A percentile compares a stretch with the other conserved stretches of the same genome.
Conservation (phyloP, 176 grass and related monocot species). For the Dactylis glomerata region DNA sequence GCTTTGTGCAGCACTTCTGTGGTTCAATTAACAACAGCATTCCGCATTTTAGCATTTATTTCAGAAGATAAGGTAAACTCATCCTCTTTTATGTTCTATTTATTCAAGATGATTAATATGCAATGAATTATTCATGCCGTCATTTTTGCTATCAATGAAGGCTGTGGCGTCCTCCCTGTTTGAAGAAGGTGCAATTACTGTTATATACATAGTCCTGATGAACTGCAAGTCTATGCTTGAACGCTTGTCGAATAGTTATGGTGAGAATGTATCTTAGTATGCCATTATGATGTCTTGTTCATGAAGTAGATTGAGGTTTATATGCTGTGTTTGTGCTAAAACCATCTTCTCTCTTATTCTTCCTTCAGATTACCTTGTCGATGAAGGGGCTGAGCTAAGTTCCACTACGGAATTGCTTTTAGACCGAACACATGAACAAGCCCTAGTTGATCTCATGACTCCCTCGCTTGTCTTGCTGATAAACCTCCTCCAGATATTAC, state of each 20-base stretch:
- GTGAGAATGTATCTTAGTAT: conserved; percentile 39
- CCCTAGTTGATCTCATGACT: conserved; percentile 90
- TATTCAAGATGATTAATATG: neutral
- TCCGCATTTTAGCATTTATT: conserved; percentile 92
- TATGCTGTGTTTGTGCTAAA: conserved; percentile 30
- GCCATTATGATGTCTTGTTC: conserved; percentile 7
- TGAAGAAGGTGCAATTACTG: conserved; percentile 90
- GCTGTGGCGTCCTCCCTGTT: conserved; percentile 83
- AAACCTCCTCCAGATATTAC: conserved; percentile 81
- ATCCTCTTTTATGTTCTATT: conserved; percentile 23
- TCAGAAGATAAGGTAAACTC: conserved; percentile 71
- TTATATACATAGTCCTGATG: conserved; percentile 86
- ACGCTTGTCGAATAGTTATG: conserved; percentile 91
- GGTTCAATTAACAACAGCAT: conserved; percentile 81
- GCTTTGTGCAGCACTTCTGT: conserved; percentile 72
- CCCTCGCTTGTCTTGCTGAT: conserved; percentile 91
- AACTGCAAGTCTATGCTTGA: conserved; percentile 97
- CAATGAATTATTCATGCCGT: conserved; percentile 6
- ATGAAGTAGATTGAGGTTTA: conserved; percentile 14
- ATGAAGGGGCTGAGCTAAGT: conserved; percentile 94
- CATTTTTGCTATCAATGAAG: conserved; percentile 50
- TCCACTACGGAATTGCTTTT: conserved; percentile 91
- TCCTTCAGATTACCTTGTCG: conserved; percentile 89
- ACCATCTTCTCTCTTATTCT: conserved; percentile 28
- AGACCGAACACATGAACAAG: conserved; percentile 85